Percentiles rank a stretch among this genome's conserved stretches.
These are phyloP conservation scores for Stagonosporopsis cucurbitacearum DNA, from an alignment of 2,329 filamentous ascomycete species.

Conservation along the genomic window DNA sequence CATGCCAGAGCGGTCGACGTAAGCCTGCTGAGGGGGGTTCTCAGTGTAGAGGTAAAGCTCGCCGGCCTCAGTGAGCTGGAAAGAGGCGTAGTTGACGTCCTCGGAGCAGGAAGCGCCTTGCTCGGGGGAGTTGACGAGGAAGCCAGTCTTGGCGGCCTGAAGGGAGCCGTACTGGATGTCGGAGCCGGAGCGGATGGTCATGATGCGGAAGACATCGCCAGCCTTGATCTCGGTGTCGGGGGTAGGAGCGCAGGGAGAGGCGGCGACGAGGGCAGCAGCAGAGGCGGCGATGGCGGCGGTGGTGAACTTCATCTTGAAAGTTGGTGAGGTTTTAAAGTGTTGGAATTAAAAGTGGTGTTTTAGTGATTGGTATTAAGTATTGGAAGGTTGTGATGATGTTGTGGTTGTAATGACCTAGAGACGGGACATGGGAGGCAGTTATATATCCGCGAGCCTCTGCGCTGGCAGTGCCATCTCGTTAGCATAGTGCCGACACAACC, in stretches of 20 bases:
- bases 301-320: constrained; percentile 43
- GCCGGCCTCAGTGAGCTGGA: constrained; percentile 55
- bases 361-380: constrained; percentile 3
- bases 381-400: constrained; percentile 16
- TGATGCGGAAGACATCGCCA: constrained; percentile 55
- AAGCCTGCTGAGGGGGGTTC: constrained; percentile 58
- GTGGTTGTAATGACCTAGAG: constrained; percentile 1
- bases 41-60: constrained; percentile 57
- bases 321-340: constrained; percentile 11
- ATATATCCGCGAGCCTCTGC: constrained; percentile 18
- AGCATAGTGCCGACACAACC: constrained; percentile 5
- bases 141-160: constrained; percentile 53
- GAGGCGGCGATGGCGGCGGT: constrained; percentile 29
- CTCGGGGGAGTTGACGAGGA: constrained; percentile 52
- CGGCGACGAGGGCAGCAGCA: constrained; percentile 31
- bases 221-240: constrained; percentile 31
- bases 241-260: constrained; percentile 34
- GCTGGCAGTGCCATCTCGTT: constrained; percentile 1
- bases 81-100: constrained; percentile 54
- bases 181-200: constrained; percentile 59
- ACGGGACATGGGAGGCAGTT: constrained; percentile 8
- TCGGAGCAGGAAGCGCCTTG: constrained; percentile 59
- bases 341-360: constrained; percentile 5
- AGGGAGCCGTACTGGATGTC: constrained; percentile 57
- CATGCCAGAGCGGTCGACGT: constrained; percentile 65